Conservation (phyloP, 768 basidiomycete genomes). For the Tylopilus balloui region DNA sequence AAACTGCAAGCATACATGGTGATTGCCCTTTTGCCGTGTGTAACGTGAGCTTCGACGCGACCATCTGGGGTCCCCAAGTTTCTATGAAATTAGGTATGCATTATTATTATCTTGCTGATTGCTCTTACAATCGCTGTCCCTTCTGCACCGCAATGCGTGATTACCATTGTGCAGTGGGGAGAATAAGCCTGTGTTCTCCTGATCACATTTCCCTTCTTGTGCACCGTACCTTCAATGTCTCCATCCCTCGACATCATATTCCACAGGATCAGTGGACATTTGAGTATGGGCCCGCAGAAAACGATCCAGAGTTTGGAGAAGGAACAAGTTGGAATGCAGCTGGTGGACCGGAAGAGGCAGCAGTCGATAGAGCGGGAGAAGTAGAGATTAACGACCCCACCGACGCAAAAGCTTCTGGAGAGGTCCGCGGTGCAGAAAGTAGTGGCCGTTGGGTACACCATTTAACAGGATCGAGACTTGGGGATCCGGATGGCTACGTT, state of each 20-base stretch:
- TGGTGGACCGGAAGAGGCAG: constrained; percentile 10
- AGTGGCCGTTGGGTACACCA: constrained; percentile 80
- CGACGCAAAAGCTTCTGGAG: constrained; percentile 4
- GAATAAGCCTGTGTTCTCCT: constrained; percentile 82
- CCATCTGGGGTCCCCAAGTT: constrained; percentile 82
- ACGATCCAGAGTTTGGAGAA: constrained; percentile 66
- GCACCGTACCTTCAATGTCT: constrained; percentile 91
- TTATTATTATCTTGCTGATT: not conserved
- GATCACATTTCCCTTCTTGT: constrained; percentile 89
- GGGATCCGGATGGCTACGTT: constrained; percentile 60
- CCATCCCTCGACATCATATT: constrained; percentile 90
- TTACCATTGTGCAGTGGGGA: constrained; percentile 54
- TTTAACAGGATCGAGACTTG: constrained; percentile 62
- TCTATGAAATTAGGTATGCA: constrained; percentile 74
- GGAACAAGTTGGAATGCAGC: constrained; percentile 27
- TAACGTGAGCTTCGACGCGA: constrained; percentile 72
- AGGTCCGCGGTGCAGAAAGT: constrained; percentile 36
- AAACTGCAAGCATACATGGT: constrained; percentile 61
- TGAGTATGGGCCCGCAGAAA: constrained; percentile 78
- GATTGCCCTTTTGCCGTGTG: constrained; percentile 86
- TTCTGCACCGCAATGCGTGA: not conserved
- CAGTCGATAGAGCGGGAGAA: constrained; percentile 2
- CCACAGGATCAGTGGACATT: constrained; percentile 78
- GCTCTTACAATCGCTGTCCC: not conserved
- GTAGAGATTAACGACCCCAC: constrained; percentile 11